Evolutionary conservation across 2,329 filamentous ascomycete species (phyloP), one percentile per base, ranked within the genome.

Genomic region (Claviceps monticola): DNA sequence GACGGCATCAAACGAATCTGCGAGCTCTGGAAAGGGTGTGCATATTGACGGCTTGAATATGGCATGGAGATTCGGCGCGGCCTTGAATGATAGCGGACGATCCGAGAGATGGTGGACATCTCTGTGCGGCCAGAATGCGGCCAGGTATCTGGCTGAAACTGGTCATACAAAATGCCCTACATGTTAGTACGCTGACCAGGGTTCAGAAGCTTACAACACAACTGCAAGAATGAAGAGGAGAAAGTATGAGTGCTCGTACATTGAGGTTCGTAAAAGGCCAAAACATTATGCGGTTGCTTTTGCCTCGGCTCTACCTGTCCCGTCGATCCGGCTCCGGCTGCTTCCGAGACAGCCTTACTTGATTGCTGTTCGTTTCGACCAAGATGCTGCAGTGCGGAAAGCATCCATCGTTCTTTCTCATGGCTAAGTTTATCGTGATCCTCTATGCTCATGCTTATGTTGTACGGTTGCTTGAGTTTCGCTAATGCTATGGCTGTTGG

Each of bases 351-450:
- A 5, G 14, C 21, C 8, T 23, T 37, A 1, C 4, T 7, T 34
- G 19, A 26, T 11, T 50, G 39, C 17, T 50, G 44, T 21, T 37
- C 13, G 5, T 44, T 36, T 36, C 70, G 69, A 39, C 70, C 71
- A 59, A 72, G 68, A 56, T 67, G 69, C 55, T 73, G 71, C 50
- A 85, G 65, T 1, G 73, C 73, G 29, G 75, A 80, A 37, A 83
- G 68, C 67, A 88, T 75, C 79, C 79, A 83, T 23, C 56, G 55
- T 41, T 51, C 53, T 11, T 54, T 54, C 29, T 59, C 52, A 11
- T 50, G 45, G 11, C 42, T 76, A 65, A 55, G 48, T 38, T 45
- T 34, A 8, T 23, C 17, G 11, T 46, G 42, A n/a, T 51, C 43
- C 5, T 54, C 53, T 1, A 46, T n/a, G 8, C 26, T 44, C 17